These are phyloP conservation scores for Nepenthes alata DNA, from an alignment of 179 eudicot genomes.

Conservation along the genomic window DNA sequence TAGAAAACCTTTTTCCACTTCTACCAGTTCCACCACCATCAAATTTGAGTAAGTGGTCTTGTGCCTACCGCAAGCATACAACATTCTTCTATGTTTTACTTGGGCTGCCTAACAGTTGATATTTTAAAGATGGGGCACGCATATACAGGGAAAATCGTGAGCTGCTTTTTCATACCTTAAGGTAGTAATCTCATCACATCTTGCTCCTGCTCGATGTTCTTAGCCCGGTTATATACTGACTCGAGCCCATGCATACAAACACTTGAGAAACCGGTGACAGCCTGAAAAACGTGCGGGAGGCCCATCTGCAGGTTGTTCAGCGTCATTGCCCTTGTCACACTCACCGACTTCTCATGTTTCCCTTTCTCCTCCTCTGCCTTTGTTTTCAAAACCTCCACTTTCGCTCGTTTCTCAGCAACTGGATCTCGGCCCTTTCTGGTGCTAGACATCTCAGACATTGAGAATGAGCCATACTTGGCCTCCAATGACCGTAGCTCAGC, in stretches of 20 bases:
- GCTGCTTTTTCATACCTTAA: slow-evolving; percentile 1
- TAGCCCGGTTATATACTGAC: slow-evolving; percentile 52
- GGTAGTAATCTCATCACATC: slow-evolving; percentile 54
- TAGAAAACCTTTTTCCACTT: too few relatives aligned
- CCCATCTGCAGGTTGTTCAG: slow-evolving; percentile 79
- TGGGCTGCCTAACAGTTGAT: too few relatives aligned
- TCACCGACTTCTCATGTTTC: slow-evolving; percentile 58
- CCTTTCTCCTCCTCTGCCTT: slow-evolving; percentile 85
- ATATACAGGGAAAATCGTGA: too few relatives aligned
- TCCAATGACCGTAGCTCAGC: slow-evolving; percentile 51
- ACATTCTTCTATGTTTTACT: too few relatives aligned
- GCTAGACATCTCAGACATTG: slow-evolving; percentile 24
- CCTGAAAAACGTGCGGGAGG: slow-evolving; percentile 82
- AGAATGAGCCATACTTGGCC: slow-evolving; percentile 50
- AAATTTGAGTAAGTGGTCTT: too few relatives aligned
- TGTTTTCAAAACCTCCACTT: slow-evolving; percentile 42
- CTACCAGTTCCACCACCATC: too few relatives aligned
- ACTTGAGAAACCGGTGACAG: slow-evolving; percentile 76
- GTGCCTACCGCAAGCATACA: too few relatives aligned
- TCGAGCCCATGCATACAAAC: slow-evolving; percentile 61
- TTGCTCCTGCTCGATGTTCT: slow-evolving; percentile 35
- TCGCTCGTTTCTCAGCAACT: slow-evolving; percentile 48
- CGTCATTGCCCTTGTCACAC: slow-evolving; percentile 69
- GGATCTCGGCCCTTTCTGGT: slow-evolving; percentile 31
- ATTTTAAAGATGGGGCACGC: too few relatives aligned